phyloP scores from a whole-genome alignment of 208 protist genomes.

The Crithidia fasciculata region DNA sequence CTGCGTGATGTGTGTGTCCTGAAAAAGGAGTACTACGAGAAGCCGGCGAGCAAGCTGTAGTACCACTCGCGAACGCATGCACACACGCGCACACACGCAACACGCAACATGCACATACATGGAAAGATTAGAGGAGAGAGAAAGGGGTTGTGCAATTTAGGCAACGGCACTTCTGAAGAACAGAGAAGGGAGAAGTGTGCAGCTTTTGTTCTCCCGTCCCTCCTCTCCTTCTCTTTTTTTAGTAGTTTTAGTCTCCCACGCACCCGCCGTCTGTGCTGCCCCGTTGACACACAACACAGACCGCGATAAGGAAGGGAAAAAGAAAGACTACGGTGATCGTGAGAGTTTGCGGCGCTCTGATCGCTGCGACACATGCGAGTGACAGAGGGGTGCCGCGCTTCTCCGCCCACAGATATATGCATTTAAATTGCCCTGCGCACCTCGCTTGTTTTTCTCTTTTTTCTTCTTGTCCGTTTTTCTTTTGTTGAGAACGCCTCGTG shows the following conservation, averaged over 20 bases:
- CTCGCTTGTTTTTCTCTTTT: neutral
- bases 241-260: neutral
- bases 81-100: too few species aligned
- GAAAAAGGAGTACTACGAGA: constrained; percentile 67
- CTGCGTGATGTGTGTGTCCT: constrained; percentile 82
- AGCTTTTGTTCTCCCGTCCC: constrained; percentile 5
- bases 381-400: too few species aligned
- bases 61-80: too few species aligned
- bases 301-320: neutral
- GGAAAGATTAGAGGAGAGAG: constrained; percentile 6
- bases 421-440: neutral
- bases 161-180: too few species aligned
- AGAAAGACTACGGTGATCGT: too few species aligned
- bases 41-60: constrained; percentile 38
- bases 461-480: neutral
- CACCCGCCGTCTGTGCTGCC: neutral
- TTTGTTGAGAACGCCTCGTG: neutral
- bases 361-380: too few species aligned
- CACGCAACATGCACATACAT: neutral
- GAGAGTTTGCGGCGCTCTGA: too few species aligned
- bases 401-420: neutral
- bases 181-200: too few species aligned
- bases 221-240: neutral
- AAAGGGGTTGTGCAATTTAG: too few species aligned
- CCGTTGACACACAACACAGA: neutral